These are phyloP conservation scores for Populus tomentosa DNA, from an alignment of 441 rosid species.

Conservation along the genomic window DNA sequence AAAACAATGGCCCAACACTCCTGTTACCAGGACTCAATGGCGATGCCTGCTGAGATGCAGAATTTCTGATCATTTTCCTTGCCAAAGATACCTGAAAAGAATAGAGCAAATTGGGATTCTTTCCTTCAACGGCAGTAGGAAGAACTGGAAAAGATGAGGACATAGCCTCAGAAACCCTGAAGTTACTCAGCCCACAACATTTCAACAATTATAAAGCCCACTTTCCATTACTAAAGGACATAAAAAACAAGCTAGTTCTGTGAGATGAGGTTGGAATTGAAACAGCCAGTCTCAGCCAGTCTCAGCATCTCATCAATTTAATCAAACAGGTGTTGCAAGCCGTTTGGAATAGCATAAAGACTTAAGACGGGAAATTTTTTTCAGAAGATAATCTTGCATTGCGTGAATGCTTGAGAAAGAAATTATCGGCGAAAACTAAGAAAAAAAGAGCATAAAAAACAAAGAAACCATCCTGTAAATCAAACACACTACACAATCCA, in stretches of 20 bases:
- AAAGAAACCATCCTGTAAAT: background rate
- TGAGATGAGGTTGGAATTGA: background rate
- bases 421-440: background rate
- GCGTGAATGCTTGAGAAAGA: background rate
- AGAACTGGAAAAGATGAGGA: constrained; percentile 46
- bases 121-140: constrained; percentile 30
- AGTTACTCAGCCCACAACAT: constrained; percentile 5
- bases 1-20: constrained; percentile 32
- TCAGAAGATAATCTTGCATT: background rate
- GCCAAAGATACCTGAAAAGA: constrained; percentile 45
- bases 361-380: constrained; percentile 4
- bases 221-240: background rate
- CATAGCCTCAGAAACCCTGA: constrained; percentile 26
- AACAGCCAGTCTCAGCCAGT: background rate
- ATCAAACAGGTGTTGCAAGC: constrained; percentile 2
- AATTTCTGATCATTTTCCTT: constrained; percentile 41
- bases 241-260: background rate
- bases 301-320: background rate
- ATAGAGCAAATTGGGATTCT: constrained; percentile 33
- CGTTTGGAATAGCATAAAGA: background rate
- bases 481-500: background rate
- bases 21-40: constrained; percentile 32
- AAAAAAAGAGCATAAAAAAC: background rate
- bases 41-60: constrained; percentile 33
- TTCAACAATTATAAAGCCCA: background rate